Percentiles rank a stretch among this genome's conserved stretches.
Evolutionary conservation across 768 basidiomycete genomes (phyloP).

Genomic region (Terana coerulea): DNA sequence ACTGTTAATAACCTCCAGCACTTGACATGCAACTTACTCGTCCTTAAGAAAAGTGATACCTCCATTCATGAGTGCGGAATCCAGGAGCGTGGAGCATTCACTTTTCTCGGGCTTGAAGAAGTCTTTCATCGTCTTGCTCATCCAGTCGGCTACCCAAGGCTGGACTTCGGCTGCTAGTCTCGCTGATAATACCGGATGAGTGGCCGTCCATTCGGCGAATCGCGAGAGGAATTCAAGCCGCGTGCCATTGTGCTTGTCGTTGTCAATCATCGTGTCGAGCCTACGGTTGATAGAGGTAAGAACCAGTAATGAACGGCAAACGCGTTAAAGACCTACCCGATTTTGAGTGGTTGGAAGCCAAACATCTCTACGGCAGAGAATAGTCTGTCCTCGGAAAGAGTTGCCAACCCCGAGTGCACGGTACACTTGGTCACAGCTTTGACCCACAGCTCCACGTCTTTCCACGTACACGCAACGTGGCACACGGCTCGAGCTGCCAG

Average conservation of each 20-base stretch:
- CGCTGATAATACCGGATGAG: no score
- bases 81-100: not conserved
- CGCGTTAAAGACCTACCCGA: no score
- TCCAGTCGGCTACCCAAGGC: not conserved
- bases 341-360: conserved; percentile 9
- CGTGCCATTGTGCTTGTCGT: not conserved
- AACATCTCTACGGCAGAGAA: conserved; percentile 6
- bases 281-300: no score
- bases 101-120: not conserved
- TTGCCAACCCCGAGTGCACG: not conserved
- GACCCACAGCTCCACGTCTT: conserved; percentile 9
- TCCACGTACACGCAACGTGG: conserved; percentile 5
- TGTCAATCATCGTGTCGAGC: no score
- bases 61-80: not conserved
- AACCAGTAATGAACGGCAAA: not conserved
- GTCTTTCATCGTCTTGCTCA: not conserved
- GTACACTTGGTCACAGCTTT: conserved; percentile 8
- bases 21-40: not conserved
- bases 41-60: not conserved
- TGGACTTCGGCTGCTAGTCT: no score
- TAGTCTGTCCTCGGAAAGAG: no score
- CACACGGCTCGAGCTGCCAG: no score
- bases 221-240: conserved; percentile 1
- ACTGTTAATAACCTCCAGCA: no score
- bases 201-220: not conserved